phyloP scores from a whole-genome alignment of 2,329 filamentous ascomycete genomes.

The Fonsecaea monophora region DNA sequence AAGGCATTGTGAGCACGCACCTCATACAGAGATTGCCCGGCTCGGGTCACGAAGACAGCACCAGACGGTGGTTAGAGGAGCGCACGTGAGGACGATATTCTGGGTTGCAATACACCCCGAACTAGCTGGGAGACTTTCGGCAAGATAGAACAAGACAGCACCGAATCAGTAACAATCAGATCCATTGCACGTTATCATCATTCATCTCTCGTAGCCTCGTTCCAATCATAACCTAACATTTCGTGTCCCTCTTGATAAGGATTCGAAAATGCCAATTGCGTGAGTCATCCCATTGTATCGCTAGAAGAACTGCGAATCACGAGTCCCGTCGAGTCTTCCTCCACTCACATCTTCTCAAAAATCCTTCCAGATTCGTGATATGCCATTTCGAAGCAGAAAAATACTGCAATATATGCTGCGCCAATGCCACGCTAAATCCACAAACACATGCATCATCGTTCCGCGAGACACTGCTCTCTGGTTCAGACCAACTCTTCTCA shows the following conservation, averaged over 20 bases:
- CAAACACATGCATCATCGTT: neutral
- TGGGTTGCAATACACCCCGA: neutral
- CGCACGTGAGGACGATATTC: neutral
- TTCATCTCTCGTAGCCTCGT: neutral
- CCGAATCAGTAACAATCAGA: neutral
- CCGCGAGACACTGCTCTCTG: neutral
- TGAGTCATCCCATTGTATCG: neutral
- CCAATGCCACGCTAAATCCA: neutral
- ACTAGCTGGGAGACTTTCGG: neutral
- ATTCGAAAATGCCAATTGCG: neutral
- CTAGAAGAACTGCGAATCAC: neutral
- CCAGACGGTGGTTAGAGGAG: neutral
- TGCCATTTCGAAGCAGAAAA: neutral
- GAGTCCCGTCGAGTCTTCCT: neutral
- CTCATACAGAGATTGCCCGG: neutral
- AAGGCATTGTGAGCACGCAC: conserved; percentile 24
- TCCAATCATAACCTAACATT: neutral
- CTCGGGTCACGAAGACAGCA: neutral
- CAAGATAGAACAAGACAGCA: neutral
- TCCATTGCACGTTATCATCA: conserved; percentile 1
- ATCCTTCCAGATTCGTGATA: neutral
- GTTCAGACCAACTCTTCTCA: neutral
- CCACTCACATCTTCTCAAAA: neutral
- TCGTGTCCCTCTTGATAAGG: neutral
- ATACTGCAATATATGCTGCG: neutral